A percentile compares a stretch with the other conserved stretches of the same genome.
Evolutionary conservation across 768 basidiomycete genomes (phyloP).

Genomic region (Rhizopogon vinicolor): DNA sequence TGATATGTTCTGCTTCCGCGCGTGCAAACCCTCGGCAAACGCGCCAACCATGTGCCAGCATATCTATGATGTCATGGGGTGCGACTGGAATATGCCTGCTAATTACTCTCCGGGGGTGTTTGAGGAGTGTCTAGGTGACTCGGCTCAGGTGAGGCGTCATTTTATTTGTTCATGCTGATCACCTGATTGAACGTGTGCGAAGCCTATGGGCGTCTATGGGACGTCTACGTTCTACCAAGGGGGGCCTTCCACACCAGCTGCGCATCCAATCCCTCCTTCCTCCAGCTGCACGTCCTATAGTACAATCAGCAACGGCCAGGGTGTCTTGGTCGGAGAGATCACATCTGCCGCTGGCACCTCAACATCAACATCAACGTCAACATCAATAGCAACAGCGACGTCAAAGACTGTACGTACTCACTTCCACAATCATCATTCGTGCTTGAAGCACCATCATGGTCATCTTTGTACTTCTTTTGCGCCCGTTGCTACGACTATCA

Average conservation of each 20-base stretch:
- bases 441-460: not conserved
- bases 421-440: not conserved
- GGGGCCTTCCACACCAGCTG: conserved; percentile 45
- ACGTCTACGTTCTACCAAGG: conserved; percentile 66
- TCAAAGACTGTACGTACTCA: not conserved
- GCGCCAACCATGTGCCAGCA: conserved; percentile 58
- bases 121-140: conserved; percentile 50
- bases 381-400: not conserved
- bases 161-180: not conserved
- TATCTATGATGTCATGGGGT: conserved; percentile 52
- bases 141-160: conserved; percentile 33
- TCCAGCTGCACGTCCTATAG: conserved; percentile 52
- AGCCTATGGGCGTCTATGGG: conserved; percentile 70
- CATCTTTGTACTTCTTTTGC: conserved; percentile 2
- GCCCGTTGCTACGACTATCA: conserved; percentile 4
- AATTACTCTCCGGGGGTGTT: conserved; percentile 41
- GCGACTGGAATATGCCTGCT: conserved; percentile 60
- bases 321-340: conserved; percentile 23
- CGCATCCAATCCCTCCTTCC: conserved; percentile 54
- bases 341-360: conserved; percentile 6
- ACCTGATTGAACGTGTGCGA: not conserved
- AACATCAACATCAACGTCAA: not conserved
- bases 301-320: conserved; percentile 45
- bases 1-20: conserved; percentile 67
- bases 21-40: conserved; percentile 48